Evolutionary conservation across 2,329 filamentous ascomycete genomes (phyloP), one percentile per base, ranked within the genome.

Genomic region (Hymenoscyphus scutula): DNA sequence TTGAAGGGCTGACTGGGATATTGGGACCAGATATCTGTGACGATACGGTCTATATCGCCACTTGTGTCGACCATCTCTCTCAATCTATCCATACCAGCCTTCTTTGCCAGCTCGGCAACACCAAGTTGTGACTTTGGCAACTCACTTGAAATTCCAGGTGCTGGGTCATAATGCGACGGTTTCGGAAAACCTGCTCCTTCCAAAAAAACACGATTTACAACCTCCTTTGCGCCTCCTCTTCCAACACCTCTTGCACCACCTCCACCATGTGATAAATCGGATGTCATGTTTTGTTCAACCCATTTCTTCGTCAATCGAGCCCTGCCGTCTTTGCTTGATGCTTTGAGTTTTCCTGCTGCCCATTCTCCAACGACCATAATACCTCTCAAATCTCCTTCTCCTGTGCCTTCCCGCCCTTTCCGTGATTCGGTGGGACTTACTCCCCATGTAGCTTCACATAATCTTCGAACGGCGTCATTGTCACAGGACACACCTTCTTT

Each of bases 1-100:
- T 97, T 96, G 76, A 90, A 99, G 23, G 92, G 88, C 69, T 92
- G 90, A 51, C 86, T 87, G 0, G 94, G 92, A 74, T 97, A 99
- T 68, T 90, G 84, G 25, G 89, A 82, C 72, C 97, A 97, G 70
- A 96, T 89, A 65, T 98, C 90, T 19, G 86, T 88, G 72, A 94
- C 81, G 70, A 96, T 89, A 63, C 89, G 85, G 73, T 92, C 90
- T 53, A 88, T 84, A 63, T 95, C 91, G 45, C 90, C 91, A 72
- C 87, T 89, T 0, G 90, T 89, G 65, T 93, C 88, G 32, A 93
- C 80, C 84, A 95, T 91, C 70, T 92, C 86, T 54, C 85, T 80
- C 17, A 94, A 78, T 17, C 89, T 84, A 54, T 88, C 83, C 80
- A 91, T 90, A 19, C 87, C 87, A 57, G 87, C 82, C 64, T 87